Conservation (phyloP, 441 rosid species). For the Adansonia gregorii region DNA sequence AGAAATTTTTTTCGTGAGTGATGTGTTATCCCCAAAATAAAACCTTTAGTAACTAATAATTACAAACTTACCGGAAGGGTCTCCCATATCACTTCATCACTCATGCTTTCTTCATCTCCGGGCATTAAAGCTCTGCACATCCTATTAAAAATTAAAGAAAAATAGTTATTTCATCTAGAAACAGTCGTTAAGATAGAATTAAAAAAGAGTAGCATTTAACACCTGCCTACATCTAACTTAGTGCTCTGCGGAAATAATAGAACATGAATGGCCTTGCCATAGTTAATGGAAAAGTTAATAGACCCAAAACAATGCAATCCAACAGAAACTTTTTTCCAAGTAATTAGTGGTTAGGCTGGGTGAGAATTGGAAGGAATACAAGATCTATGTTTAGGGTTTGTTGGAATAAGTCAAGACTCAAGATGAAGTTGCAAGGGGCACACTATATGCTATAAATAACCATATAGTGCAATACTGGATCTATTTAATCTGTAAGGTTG, state of each 20-base stretch:
- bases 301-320: not conserved
- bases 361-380: not conserved
- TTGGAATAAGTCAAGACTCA: not conserved
- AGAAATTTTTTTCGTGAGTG: not conserved
- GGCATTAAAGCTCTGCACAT: constrained; percentile 94
- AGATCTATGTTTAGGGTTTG: not conserved
- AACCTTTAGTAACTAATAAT: constrained; percentile 14
- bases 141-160: constrained; percentile 45
- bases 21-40: constrained; percentile 16
- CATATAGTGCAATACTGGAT: not conserved
- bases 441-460: not conserved
- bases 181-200: not conserved
- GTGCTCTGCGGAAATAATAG: constrained; percentile 1
- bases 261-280: not conserved
- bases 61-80: constrained; percentile 69
- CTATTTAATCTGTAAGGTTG: not conserved
- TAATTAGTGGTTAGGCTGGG: not conserved
- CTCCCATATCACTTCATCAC: constrained; percentile 78
- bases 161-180: constrained; percentile 17
- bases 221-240: not conserved
- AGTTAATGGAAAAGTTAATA: not conserved
- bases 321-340: not conserved
- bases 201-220: not conserved
- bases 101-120: constrained; percentile 93
- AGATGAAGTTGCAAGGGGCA: not conserved